phyloP scores from a whole-genome alignment of 495 filamentous ascomycete species.

The Gamarada debralockiae region DNA sequence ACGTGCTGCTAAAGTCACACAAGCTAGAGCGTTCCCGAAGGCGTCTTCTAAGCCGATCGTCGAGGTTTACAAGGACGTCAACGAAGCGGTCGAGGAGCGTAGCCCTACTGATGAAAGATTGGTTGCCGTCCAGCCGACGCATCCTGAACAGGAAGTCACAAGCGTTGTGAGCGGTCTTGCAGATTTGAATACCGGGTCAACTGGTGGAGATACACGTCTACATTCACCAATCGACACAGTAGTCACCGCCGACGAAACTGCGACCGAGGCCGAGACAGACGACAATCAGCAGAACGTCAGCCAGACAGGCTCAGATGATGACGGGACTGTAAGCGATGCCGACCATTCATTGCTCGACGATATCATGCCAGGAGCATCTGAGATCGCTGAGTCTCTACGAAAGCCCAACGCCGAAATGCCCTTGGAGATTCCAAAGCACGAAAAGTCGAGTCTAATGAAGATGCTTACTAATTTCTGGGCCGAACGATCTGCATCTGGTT shows the following conservation, averaged over 20 bases:
- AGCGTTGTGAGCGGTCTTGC: slow-evolving; percentile 15
- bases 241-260: slow-evolving; percentile 32
- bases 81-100: slow-evolving; percentile 85
- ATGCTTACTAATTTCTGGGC: slow-evolving; percentile 98
- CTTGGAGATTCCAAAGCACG: slow-evolving; percentile 81
- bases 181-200: slow-evolving; percentile 13
- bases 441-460: slow-evolving; percentile 87
- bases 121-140: slow-evolving; percentile 5
- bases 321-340: slow-evolving; percentile 67
- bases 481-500: slow-evolving; percentile 92
- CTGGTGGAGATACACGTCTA: not conserved
- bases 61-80: slow-evolving; percentile 88
- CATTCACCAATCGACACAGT: slow-evolving; percentile 21
- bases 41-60: slow-evolving; percentile 94
- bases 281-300: slow-evolving; percentile 45
- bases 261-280: slow-evolving; percentile 46
- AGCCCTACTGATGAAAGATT: slow-evolving; percentile 67
- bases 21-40: slow-evolving; percentile 80
- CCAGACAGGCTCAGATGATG: slow-evolving; percentile 60
- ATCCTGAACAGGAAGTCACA: slow-evolving; percentile 7
- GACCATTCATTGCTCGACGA: slow-evolving; percentile 63
- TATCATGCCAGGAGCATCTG: slow-evolving; percentile 32
- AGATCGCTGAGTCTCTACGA: slow-evolving; percentile 60
- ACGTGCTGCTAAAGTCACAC: slow-evolving; percentile 73
- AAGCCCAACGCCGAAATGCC: slow-evolving; percentile 47